Base-by-base conservation (phyloP, 805 yeast species). In the Wickerhamiella qilinensis region DNA sequence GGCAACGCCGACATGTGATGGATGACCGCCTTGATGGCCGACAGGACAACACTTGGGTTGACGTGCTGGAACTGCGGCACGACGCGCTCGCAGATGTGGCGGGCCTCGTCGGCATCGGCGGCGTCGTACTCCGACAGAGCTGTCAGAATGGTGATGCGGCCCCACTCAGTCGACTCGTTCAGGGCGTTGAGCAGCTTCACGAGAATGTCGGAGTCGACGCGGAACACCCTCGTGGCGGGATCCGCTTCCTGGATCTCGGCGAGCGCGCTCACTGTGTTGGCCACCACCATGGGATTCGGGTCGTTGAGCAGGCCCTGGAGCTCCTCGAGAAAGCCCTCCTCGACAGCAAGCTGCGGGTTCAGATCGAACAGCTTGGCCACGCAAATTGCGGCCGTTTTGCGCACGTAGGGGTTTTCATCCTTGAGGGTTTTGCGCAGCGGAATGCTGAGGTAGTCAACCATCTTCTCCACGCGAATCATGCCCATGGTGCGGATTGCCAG, bases 151-250 rank as follows among this genome's bases (percentile, higher is more conserved):
- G 96, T 73, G 46, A 91, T 80, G 52, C 98, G 71, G 9, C 98
- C 98, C 99, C 99, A 91, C 62, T 91, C 99, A 0, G 97, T 86
- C 61, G 97, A 88, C 61, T 91, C 99, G 57, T 88, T 88, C 46
- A 91, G 65, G 12, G 95, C 93, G 48, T 75, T 65, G 43, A 91
- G 64, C 43, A 91, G 68, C 55, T 76, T 80, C 37, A 59, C 62
- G 27, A 71, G 53, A 3, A 58, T 53, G 5, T 56, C 54, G 3
- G 63, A 47, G 37, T 55, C 61, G 42, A 69, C 60, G 16, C 56
- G 56, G 43, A 73, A 57, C 22, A 68, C 67, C 22, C 68, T 50
- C 16, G 70, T 67, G 37, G 64, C 65, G 6, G 71, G 71, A 46
- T 75, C 79, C 56, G 75, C 62, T 42, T 74, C 79, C 52, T 73